Evolutionary conservation across 169 alveolate genomes (phyloP), one percentile per base, ranked within the genome.

Genomic region (Eimeria praecox): DNA sequence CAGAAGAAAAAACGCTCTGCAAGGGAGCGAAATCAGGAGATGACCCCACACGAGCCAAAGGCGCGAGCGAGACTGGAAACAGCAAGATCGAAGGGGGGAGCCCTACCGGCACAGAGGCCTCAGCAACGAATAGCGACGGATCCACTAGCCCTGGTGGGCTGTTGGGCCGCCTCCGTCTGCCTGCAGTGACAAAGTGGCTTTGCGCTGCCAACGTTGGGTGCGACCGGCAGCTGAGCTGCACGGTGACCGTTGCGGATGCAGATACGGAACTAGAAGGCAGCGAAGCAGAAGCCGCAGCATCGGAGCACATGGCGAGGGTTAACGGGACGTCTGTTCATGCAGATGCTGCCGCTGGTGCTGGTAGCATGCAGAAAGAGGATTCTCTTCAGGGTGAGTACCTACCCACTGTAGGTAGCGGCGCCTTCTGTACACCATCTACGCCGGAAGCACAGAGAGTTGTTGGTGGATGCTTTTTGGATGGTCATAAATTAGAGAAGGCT

Each of bases 191-290:
- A 3, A 52, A 49, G 56, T 83, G 91, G 73, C 64, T 83, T 12
- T 56, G 75, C 49, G 27, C 91, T 40, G 22, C 91, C 73, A 54
- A 33, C 46, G 54, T 24, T 22, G 73, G 30, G 16, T 59, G 75
- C 56, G 52, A 33, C 73, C 35, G 30, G 73, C 91, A 46, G 12
- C 42, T 52, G 91, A 20, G 91, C 46, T 83, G 91, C 75, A 83
- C 77, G 35, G 73, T 35, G 56, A 75, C 73, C 0, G 52, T 54
- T 35, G 91, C 73, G 3, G 91, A 83, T 83, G 52, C 30, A 14
- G 91, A 83, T 3, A 83, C 91, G 52, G 91, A 83, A 49, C 38
- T 83, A 38, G 75, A 83, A 52, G 91, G 91, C 73, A 49, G 75
- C 35, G 91, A 46, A 27, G 91, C 91, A 54, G 91, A 83, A 20